Percentiles rank a stretch among this genome's conserved stretches.
Evolutionary conservation across 495 filamentous ascomycete species (phyloP).

Genomic region (Friedmanniomyces endolithicus): DNA sequence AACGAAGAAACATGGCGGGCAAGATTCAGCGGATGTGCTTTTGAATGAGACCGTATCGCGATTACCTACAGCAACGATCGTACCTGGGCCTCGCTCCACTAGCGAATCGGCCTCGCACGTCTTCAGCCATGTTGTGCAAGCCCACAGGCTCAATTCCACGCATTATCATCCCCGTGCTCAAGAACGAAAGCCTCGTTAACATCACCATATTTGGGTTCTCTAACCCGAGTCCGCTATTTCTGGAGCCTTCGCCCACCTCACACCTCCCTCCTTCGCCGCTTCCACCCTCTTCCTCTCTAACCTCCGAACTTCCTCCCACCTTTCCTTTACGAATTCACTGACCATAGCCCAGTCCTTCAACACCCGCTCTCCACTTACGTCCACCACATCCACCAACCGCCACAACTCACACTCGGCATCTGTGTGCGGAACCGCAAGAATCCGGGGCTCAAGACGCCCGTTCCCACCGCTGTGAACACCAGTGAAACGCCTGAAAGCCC

Average conservation of each 20-base stretch:
- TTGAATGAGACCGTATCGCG: slow-evolving; percentile 20
- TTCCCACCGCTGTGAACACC: not conserved
- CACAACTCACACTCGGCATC: slow-evolving; percentile 15
- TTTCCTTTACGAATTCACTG: slow-evolving; percentile 3
- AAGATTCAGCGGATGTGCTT: no score
- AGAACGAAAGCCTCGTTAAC: slow-evolving; percentile 59
- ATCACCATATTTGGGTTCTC: no score
- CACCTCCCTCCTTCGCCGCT: not conserved
- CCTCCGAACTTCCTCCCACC: slow-evolving; percentile 12
- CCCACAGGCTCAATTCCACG: no score
- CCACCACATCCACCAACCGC: slow-evolving; percentile 14
- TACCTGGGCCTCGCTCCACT: slow-evolving; percentile 22
- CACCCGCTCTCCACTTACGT: not conserved
- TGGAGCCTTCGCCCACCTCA: no score
- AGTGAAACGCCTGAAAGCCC: slow-evolving; percentile 9
- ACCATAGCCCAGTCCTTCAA: not conserved
- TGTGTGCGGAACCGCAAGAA: not conserved
- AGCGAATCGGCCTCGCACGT: no score
- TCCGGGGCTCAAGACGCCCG: not conserved
- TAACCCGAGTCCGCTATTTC: no score
- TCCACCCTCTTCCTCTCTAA: slow-evolving; percentile 2
- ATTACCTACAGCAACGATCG: slow-evolving; percentile 28
- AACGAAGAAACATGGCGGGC: no score
- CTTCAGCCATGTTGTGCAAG: no score
- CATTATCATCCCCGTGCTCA: slow-evolving; percentile 50